These are phyloP conservation scores for Mariannaea sp. DNA, from an alignment of 2,329 filamentous ascomycete species.

Conservation along the genomic window DNA sequence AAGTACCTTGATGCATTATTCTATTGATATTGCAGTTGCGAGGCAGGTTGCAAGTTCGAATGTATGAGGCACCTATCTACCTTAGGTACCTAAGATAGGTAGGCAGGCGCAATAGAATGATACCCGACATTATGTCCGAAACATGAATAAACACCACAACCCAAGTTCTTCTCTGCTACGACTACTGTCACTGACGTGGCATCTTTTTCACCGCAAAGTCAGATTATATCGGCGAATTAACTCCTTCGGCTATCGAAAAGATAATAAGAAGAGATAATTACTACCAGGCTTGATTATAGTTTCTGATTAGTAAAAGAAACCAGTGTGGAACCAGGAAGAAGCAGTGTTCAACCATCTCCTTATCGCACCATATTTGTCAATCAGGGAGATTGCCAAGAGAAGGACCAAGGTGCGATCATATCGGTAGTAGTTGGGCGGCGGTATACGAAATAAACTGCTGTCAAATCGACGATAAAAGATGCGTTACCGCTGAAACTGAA, in stretches of 20 bases:
- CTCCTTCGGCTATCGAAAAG: not conserved
- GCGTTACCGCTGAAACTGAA: not conserved
- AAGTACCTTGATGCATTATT: too few species aligned
- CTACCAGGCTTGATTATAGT: too few species aligned
- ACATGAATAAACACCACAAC: too few species aligned
- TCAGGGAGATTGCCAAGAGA: not conserved
- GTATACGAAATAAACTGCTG: too few species aligned
- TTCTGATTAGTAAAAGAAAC: too few species aligned
- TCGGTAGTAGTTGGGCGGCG: not conserved
- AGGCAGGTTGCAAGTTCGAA: conserved; percentile 34
- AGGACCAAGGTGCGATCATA: not conserved
- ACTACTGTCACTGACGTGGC: not conserved
- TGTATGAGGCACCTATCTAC: too few species aligned
- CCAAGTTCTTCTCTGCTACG: not conserved
- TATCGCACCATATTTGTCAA: not conserved
- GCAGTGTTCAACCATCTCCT: not conserved
- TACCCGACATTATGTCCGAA: too few species aligned
- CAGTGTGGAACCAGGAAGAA: not conserved
- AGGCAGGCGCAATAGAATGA: too few species aligned
- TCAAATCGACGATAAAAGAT: not conserved
- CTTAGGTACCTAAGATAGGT: too few species aligned
- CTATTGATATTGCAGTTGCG: conserved; percentile 23
- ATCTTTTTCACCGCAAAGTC: not conserved
- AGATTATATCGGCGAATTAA: not conserved
- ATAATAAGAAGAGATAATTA: too few species aligned